Evolutionary conservation across 495 filamentous ascomycete genomes (phyloP).

Genomic region (Podospora comata): DNA sequence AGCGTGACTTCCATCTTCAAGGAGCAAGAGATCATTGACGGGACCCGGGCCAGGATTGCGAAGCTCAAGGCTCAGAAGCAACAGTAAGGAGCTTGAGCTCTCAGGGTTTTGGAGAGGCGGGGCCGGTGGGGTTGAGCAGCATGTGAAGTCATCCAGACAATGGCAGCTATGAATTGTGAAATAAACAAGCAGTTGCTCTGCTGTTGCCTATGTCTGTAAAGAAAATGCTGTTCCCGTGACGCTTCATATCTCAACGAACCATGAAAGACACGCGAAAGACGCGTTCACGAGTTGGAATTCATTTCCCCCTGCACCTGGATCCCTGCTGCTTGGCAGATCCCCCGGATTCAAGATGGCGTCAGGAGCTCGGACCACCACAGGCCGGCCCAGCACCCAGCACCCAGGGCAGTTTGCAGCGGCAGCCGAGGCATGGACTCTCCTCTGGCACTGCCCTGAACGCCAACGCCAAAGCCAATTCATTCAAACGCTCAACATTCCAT

Average conservation of each 20-base stretch:
- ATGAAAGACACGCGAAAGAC: background rate
- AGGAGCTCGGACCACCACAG: conserved; percentile 1
- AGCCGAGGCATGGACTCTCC: conserved; percentile 19
- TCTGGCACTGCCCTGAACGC: background rate
- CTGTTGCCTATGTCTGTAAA: background rate
- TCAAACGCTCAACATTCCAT: conserved; percentile 3
- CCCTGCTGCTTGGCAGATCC: background rate
- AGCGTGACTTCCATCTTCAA: conserved; percentile 68
- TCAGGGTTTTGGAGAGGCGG: background rate
- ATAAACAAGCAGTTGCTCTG: background rate
- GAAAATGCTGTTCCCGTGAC: background rate
- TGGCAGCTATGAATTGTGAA: background rate
- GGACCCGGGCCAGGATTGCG: conserved; percentile 35
- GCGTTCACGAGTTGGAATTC: background rate
- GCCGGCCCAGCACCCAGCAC: background rate
- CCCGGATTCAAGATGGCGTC: background rate
- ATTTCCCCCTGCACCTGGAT: background rate
- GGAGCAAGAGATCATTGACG: conserved; percentile 35
- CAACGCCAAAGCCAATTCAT: background rate
- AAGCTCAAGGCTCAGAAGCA: conserved; percentile 25
- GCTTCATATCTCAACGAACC: too few species aligned
- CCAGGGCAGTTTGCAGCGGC: conserved; percentile 2
- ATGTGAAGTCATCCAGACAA: background rate
- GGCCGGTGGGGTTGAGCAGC: background rate
- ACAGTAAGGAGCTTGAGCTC: background rate